These are phyloP conservation scores for Rhytidhysteron rufulum DNA, from an alignment of 2,329 filamentous ascomycete species.

Conservation along the genomic window DNA sequence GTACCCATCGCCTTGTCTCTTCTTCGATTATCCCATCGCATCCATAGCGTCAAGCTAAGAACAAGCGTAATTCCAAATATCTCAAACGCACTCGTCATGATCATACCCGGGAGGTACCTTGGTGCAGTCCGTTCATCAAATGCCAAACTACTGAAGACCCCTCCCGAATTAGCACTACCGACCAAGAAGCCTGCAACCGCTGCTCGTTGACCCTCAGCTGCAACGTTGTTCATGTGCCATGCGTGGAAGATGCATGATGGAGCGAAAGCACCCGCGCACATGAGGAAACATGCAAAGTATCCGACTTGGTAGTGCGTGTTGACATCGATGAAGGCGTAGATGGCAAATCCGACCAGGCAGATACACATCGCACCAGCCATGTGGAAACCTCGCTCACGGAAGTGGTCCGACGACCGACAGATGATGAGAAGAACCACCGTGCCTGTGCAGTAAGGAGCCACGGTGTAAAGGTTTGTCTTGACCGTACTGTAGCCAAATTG, in stretches of 20 bases:
- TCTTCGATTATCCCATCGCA: slow-evolving; percentile 6
- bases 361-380: slow-evolving; percentile 2
- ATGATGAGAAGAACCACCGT: slow-evolving; percentile 2
- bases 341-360: slow-evolving; percentile 4
- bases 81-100: slow-evolving; percentile 1
- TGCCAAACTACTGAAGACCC: slow-evolving; percentile 4
- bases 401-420: slow-evolving; percentile 1
- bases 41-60: slow-evolving; percentile 5
- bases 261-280: slow-evolving; percentile 6
- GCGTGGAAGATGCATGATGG: slow-evolving; percentile 6
- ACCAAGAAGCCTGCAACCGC: slow-evolving; percentile 5
- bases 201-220: slow-evolving; percentile 4
- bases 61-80: slow-evolving; percentile 4
- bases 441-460: slow-evolving; percentile 6
- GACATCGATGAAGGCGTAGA: slow-evolving; percentile 2
- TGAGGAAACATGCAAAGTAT: slow-evolving; percentile 5
- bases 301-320: not conserved
- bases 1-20: slow-evolving; percentile 5
- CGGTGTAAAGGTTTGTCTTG: slow-evolving; percentile 7
- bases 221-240: slow-evolving; percentile 5
- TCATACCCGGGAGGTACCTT: slow-evolving; percentile 4
- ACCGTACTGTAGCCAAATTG: slow-evolving; percentile 1
- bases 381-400: slow-evolving; percentile 4
- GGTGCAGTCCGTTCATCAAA: slow-evolving; percentile 5
- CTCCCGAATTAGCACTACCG: slow-evolving; percentile 3